A percentile compares a stretch with the other conserved stretches of the same genome.
phyloP scores from a whole-genome alignment of 192 early-diverging fungal genomes.

The Rhizophlyctis rosea region DNA sequence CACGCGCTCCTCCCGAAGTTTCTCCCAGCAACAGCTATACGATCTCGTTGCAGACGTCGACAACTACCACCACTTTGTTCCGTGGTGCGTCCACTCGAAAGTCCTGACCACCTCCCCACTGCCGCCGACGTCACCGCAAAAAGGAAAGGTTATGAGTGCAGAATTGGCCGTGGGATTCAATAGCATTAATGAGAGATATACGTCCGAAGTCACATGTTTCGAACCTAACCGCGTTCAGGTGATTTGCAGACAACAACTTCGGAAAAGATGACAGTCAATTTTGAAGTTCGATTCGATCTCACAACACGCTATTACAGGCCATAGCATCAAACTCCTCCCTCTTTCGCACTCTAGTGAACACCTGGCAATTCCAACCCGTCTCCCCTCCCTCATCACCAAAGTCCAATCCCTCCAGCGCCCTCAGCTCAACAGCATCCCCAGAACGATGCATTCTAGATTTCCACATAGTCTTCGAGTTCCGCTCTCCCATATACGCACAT shows the following conservation, averaged over 20 bases:
- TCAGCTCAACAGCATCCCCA: not conserved
- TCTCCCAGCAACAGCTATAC: constrained; percentile 75
- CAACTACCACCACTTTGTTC: constrained; percentile 78
- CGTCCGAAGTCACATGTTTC: constrained; percentile 68
- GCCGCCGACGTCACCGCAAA: not conserved
- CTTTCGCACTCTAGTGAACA: constrained; percentile 63
- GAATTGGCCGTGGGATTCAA: constrained; percentile 81
- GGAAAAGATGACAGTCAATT: not conserved
- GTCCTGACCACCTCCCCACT: constrained; percentile 44
- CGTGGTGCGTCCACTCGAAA: constrained; percentile 69
- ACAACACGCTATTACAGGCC: constrained; percentile 56
- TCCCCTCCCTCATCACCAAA: constrained; percentile 29
- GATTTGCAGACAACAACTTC: constrained; percentile 14
- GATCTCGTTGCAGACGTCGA: constrained; percentile 77
- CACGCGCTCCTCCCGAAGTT: constrained; percentile 36
- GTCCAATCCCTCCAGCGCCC: constrained; percentile 15
- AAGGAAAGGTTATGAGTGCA: constrained; percentile 54
- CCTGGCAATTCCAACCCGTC: constrained; percentile 61
- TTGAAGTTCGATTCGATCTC: constrained; percentile 7
- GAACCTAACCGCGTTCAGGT: constrained; percentile 63
- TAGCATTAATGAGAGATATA: constrained; percentile 73
- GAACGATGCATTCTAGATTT: constrained; percentile 65
- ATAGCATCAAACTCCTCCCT: constrained; percentile 52
- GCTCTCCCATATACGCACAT: constrained; percentile 74
- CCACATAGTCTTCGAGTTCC: constrained; percentile 77